A percentile compares a stretch with the other conserved stretches of the same genome.
Conservation (phyloP, 2,329 filamentous ascomycete genomes). For the Colletotrichum spaethianum region DNA sequence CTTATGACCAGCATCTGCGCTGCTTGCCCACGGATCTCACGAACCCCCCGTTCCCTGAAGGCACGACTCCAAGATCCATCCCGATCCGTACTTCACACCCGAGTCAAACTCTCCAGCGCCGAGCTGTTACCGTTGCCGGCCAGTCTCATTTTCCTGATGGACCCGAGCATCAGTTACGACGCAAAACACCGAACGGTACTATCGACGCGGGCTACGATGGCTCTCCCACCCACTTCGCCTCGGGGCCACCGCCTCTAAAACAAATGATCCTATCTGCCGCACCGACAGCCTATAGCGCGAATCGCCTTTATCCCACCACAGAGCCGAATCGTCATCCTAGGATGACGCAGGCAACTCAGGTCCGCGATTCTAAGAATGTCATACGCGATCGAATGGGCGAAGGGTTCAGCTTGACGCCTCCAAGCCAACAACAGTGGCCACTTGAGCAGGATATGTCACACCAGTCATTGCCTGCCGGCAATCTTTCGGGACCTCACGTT, state of each 20-base stretch:
- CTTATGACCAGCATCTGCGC: constrained; percentile 43
- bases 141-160: constrained; percentile 48
- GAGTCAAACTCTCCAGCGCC: constrained; percentile 47
- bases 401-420: background rate
- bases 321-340: constrained; percentile 10
- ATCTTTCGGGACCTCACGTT: background rate
- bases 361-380: constrained; percentile 3
- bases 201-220: constrained; percentile 93
- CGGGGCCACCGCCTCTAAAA: constrained; percentile 83
- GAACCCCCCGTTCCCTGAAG: constrained; percentile 28
- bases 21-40: constrained; percentile 31
- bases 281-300: constrained; percentile 40
- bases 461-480: constrained; percentile 5
- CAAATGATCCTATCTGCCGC: constrained; percentile 81
- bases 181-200: constrained; percentile 96
- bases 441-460: constrained; percentile 12
- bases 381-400: constrained; percentile 5
- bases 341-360: background rate
- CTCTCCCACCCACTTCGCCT: constrained; percentile 79
- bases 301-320: constrained; percentile 35
- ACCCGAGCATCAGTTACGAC: constrained; percentile 83
- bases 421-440: constrained; percentile 26
- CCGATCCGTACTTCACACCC: constrained; percentile 55
- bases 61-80: constrained; percentile 50
- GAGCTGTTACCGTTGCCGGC: constrained; percentile 12